phyloP scores from a whole-genome alignment of 192 early-diverging fungal species.

The Chytriomyces sp. region DNA sequence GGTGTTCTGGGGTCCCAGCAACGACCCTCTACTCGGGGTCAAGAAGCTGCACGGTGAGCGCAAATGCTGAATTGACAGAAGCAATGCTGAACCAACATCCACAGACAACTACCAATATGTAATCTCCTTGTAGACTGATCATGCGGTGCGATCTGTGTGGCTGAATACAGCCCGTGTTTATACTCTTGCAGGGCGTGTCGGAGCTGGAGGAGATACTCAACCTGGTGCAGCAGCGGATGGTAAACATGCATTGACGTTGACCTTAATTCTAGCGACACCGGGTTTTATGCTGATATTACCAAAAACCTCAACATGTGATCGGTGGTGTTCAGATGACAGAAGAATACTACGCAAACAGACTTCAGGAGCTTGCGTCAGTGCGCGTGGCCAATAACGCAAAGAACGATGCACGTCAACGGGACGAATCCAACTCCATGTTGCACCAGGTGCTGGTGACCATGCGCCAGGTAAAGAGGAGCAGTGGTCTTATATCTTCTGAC shows the following conservation, averaged over 20 bases:
- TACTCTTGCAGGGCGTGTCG: conserved; percentile 32
- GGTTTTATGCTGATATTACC: not conserved
- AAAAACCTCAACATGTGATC: conserved; percentile 5
- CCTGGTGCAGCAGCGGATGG: conserved; percentile 21
- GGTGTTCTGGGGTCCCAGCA: conserved; percentile 51
- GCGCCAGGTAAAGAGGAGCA: conserved; percentile 14
- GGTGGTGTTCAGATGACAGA: conserved; percentile 31
- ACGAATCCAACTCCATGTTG: conserved; percentile 33
- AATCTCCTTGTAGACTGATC: not conserved
- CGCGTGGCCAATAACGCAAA: not conserved
- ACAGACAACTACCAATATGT: conserved; percentile 33
- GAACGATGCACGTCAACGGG: conserved; percentile 27
- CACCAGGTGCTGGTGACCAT: conserved; percentile 36
- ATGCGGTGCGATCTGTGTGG: no score
- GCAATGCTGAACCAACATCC: conserved; percentile 1
- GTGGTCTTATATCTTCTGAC: not conserved
- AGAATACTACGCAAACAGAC: conserved; percentile 46
- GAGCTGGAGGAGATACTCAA: conserved; percentile 44
- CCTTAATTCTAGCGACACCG: not conserved
- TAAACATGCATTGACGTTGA: not conserved
- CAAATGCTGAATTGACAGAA: not conserved
- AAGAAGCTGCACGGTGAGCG: conserved; percentile 39
- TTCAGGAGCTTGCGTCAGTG: conserved; percentile 35
- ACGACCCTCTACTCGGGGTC: conserved; percentile 40
- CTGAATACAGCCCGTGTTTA: no score